Evolutionary conservation across 495 filamentous ascomycete genomes (phyloP), one percentile per base, ranked within the genome.

Genomic region (Saxophila tyrrhenica): DNA sequence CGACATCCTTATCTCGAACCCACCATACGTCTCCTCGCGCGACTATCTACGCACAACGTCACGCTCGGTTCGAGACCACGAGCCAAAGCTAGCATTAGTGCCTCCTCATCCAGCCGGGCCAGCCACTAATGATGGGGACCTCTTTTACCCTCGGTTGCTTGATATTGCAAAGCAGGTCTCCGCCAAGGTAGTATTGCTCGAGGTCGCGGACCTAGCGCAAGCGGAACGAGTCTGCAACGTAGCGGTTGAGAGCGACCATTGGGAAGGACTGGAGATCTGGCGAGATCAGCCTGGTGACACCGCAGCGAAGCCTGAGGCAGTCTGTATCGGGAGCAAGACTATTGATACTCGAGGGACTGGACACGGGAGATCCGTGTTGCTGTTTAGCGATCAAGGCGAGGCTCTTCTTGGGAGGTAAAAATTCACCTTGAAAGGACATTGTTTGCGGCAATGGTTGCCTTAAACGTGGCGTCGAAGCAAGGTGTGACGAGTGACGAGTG

Each of bases 1-100:
- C 53, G 85, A 94, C 58, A 63, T 98, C n/a, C 65, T 98, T 0
- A 78, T 89, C 29, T 80, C 84, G 3, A 98, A 98, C 67, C 92
- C 92, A 11, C 92, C 92, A 0, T 97, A 98, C 67, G 84, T 98
- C 46, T 91, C 89, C 11, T 64, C 65, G 0, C 17, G 49, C 0
- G 71, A 73, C 1, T 94, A 85, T 59, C 57, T 61, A 1, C 69
- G 64, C 11, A 75, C 72, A 2, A 78, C 72, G 0, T 70, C 75
- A 0, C 78, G 84, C 44, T 86, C 82, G 23, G 92, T 97, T 23
- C 75, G 90, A 2, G 78, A 77, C 19, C 86, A 77, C 64, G 92
- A 98, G 69, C 92, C 92, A 0, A 75, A 70, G 52, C 60, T 81
- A 5, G 92, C 92, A 3, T 69, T 97, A 7, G 85, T 96, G 0